Conservation (phyloP, 2,329 filamentous ascomycete genomes). For the Pestalotiopsis sp. region DNA sequence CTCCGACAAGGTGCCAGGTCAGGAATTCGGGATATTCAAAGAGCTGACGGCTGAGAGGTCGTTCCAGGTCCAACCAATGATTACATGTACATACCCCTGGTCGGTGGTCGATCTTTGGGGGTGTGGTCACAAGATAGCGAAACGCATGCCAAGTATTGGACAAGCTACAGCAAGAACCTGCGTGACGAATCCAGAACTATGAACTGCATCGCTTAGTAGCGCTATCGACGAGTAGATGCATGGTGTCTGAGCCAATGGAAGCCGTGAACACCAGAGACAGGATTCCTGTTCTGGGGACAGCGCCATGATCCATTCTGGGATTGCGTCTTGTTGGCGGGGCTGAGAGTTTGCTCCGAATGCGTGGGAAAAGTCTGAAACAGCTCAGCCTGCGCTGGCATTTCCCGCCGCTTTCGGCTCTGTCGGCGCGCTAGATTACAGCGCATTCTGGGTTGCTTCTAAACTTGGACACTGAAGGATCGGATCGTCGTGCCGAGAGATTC, state of each 20-base stretch:
- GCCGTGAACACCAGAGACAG: background rate
- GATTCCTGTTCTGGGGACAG: background rate
- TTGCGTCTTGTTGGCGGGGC: background rate
- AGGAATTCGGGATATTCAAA: too few species aligned
- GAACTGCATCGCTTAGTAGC: background rate
- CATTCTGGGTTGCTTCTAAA: background rate
- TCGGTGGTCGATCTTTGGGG: background rate
- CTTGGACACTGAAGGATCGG: background rate
- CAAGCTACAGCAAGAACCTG: background rate
- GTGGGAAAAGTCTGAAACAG: background rate
- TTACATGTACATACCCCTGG: background rate
- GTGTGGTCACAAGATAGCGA: background rate
- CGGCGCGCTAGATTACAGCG: background rate
- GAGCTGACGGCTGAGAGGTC: background rate
- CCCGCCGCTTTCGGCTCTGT: background rate
- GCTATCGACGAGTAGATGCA: background rate
- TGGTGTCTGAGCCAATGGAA: background rate
- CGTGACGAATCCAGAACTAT: slow-evolving; percentile 1
- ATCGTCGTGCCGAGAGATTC: background rate
- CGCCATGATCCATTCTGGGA: background rate
- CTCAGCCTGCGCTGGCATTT: background rate
- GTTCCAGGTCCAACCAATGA: background rate
- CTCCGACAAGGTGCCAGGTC: too few species aligned
- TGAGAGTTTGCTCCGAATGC: background rate
- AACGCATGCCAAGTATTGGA: background rate